These are phyloP conservation scores for Phylloporus arenicola DNA, from an alignment of 768 basidiomycete genomes.

Conservation along the genomic window DNA sequence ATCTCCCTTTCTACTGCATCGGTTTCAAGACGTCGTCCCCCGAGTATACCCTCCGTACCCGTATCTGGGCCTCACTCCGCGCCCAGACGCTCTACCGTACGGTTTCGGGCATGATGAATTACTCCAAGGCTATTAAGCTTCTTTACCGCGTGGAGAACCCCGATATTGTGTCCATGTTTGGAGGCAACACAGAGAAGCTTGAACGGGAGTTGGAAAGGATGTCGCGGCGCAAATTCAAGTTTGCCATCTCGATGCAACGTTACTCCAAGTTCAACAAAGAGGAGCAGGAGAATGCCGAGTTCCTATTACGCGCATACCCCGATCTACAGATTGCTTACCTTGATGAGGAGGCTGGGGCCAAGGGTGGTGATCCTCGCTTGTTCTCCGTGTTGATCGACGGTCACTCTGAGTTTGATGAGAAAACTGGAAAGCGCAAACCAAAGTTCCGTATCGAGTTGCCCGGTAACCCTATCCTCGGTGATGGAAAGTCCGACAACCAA, in stretches of 20 bases:
- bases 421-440: slow-evolving; percentile 83
- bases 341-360: slow-evolving; percentile 89
- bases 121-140: slow-evolving; percentile 98
- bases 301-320: slow-evolving; percentile 94
- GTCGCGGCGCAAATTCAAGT: slow-evolving; percentile 98
- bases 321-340: slow-evolving; percentile 98
- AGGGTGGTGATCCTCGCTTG: slow-evolving; percentile 80
- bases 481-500: slow-evolving; percentile 99
- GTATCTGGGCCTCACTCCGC: slow-evolving; percentile 98
- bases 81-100: slow-evolving; percentile 98
- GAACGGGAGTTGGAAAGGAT: slow-evolving; percentile 96
- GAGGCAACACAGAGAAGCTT: slow-evolving; percentile 92
- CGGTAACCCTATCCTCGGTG: slow-evolving; percentile 97
- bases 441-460: slow-evolving; percentile 98
- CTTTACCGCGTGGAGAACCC: slow-evolving; percentile 99
- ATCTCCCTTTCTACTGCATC: slow-evolving; percentile 98
- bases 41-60: slow-evolving; percentile 96
- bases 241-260: slow-evolving; percentile 96
- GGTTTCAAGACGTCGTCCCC: slow-evolving; percentile 99
- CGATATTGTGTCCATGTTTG: slow-evolving; percentile 92
- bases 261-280: slow-evolving; percentile 99
- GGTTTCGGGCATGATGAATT: slow-evolving; percentile 99
- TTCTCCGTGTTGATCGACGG: slow-evolving; percentile 96
- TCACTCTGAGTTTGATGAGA: slow-evolving; percentile 90
- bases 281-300: slow-evolving; percentile 97